Base-by-base conservation (phyloP, 352 stramenopile genomes). In the Globisporangium solare region DNA sequence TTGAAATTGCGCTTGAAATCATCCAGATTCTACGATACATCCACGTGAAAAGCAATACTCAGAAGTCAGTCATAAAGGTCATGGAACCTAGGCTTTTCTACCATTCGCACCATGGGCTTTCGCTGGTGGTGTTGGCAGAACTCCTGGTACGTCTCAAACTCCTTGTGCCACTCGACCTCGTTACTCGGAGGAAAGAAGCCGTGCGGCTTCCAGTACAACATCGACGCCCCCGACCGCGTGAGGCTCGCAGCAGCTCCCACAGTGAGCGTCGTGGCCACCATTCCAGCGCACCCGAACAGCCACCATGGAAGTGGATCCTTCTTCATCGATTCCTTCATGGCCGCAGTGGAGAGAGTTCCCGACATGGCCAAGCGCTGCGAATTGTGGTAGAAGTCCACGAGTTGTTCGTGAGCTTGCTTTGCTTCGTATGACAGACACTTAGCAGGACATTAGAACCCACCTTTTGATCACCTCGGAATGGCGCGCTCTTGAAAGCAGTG, bases 1-100 rank as follows among this genome's bases (percentile, higher is more conserved):
- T 87, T 97, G 70, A 95, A 98, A 61, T 98, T 98, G 12, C 73
- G 87, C 66, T 98, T 97, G 65, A 99, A 99, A 20, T 99, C 95
- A 1, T 98, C 92, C 15, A 98, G 61, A 7, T 78, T 97, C 95
- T 90, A 58, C 35, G 52, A 41, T 5, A 43, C 24, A 45, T 22
- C 3, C 37, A 21, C 18, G 6, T 31, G 24, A 6, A 31, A 31
- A 6, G 3, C 2, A 31, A n/a, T 3, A 39, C 39, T n/a, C 31
- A 20, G 27, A 39, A 11, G 8, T 32, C 17, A 51, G 6, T 24
- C 20, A 13, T 5, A 17, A 14, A 17, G 12, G 20, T 37, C 42
- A 18, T 27, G 18, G 20, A 45, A 15, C 20, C 27, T 40, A 42
- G 27, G 6, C n/a, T 17, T 47, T 12, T 39, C 10, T 41, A 4